Conservation (phyloP, 441 rosid species). For the Eruca vesicaria region DNA sequence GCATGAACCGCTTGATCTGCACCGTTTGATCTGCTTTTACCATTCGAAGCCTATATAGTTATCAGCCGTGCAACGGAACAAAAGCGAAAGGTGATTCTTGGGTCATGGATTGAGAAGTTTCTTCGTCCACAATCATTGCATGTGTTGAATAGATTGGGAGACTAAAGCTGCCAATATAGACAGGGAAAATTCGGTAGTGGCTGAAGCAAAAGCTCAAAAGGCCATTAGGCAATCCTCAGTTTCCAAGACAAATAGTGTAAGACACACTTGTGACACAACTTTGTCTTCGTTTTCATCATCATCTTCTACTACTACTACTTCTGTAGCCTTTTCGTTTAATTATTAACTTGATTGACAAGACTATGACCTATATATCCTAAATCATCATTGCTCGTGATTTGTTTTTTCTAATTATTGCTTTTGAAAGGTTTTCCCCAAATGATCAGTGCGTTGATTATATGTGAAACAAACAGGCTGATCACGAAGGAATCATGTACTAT, state of each 20-base stretch:
- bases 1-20: no score
- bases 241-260: slow-evolving; percentile 34
- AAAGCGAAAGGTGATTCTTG: slow-evolving; percentile 3
- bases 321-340: slow-evolving; percentile 14
- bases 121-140: slow-evolving; percentile 29
- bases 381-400: background rate
- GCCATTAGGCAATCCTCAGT: slow-evolving; percentile 22
- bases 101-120: slow-evolving; percentile 25
- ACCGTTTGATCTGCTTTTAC: no score
- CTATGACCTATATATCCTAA: slow-evolving; percentile 2
- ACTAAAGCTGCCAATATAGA: slow-evolving; percentile 27
- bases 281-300: slow-evolving; percentile 32
- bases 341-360: slow-evolving; percentile 28
- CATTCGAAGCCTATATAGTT: background rate
- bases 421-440: background rate
- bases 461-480: background rate
- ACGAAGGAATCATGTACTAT: background rate
- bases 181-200: slow-evolving; percentile 16
- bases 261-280: slow-evolving; percentile 25
- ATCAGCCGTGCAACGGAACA: slow-evolving; percentile 12
- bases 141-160: slow-evolving; percentile 27
- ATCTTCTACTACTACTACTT: slow-evolving; percentile 21
- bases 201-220: slow-evolving; percentile 19
- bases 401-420: background rate
- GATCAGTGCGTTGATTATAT: background rate